phyloP scores from a whole-genome alignment of 257 asterid genomes.

The Buddleja alternifolia region DNA sequence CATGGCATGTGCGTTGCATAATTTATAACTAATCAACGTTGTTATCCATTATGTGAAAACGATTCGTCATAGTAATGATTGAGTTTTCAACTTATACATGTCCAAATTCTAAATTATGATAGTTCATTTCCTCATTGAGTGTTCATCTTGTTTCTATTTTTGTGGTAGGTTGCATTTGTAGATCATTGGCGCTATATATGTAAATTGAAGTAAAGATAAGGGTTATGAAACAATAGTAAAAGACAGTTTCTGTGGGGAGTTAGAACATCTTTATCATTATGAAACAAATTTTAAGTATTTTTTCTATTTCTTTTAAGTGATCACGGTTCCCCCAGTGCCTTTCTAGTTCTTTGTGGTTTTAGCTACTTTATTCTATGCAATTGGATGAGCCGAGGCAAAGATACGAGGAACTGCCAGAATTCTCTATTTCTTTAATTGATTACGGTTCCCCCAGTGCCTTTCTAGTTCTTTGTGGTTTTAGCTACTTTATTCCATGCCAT shows the following conservation, averaged over 20 bases:
- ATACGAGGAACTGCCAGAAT: constrained; percentile 93
- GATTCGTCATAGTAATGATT: too few species aligned
- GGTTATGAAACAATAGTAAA: constrained; percentile 88
- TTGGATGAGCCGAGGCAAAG: constrained; percentile 97
- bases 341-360: constrained; percentile 17
- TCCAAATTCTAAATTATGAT: too few species aligned
- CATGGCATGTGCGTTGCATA: too few species aligned
- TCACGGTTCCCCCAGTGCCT: too few species aligned
- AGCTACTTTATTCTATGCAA: constrained; percentile 51
- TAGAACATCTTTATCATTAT: constrained; percentile 32
- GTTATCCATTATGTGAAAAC: too few species aligned
- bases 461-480: constrained; percentile 18
- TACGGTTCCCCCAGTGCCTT: too few species aligned
- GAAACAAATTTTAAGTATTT: constrained; percentile 20
- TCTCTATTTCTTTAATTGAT: constrained; percentile 31
- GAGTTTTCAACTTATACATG: too few species aligned
- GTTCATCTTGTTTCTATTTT: constrained; percentile 20
- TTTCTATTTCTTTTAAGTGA: constrained; percentile 9
- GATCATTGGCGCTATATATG: constrained; percentile 88
- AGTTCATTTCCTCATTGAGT: too few species aligned
- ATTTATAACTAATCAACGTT: too few species aligned
- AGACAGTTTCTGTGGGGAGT: constrained; percentile 96
- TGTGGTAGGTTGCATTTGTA: constrained; percentile 40
- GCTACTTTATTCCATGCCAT: constrained; percentile 52
- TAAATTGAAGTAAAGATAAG: constrained; percentile 83